Conservation (phyloP, 2,329 filamentous ascomycete species). For the Endocalyx cinctus region DNA sequence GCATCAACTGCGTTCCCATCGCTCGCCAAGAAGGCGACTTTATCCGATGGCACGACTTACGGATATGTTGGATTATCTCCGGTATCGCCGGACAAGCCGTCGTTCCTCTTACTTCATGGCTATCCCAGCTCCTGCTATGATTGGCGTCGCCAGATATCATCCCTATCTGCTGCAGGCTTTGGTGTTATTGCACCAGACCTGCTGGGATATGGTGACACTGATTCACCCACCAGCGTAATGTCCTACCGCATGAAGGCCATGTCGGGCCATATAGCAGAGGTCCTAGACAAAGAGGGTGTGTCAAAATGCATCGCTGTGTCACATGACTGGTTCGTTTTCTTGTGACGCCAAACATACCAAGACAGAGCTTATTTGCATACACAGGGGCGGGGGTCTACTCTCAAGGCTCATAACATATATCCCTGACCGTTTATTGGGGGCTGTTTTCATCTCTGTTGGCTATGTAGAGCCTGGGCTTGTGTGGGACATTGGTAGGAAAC, state of each 20-base stretch:
- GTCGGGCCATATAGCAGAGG: conserved; percentile 27
- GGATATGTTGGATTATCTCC: conserved; percentile 10
- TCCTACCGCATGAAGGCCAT: conserved; percentile 27
- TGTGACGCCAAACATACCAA: not conserved
- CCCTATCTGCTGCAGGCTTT: conserved; percentile 32
- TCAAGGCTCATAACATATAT: conserved; percentile 7
- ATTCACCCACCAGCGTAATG: conserved; percentile 22
- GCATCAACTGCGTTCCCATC: conserved; percentile 6
- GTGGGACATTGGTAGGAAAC: conserved; percentile 8
- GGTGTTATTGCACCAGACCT: conserved; percentile 40
- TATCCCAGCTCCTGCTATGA: conserved; percentile 13
- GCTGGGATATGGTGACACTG: conserved; percentile 32
- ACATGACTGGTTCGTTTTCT: conserved; percentile 24
- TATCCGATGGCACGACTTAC: conserved; percentile 14
- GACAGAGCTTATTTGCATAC: not conserved
- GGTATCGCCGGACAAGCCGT: conserved; percentile 8
- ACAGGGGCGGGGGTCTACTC: conserved; percentile 7
- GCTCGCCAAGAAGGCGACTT: conserved; percentile 7
- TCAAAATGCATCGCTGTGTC: conserved; percentile 19
- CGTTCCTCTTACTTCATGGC: conserved; percentile 16
- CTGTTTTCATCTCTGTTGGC: conserved; percentile 6
- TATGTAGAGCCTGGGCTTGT: conserved; percentile 5
- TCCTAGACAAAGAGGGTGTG: conserved; percentile 24
- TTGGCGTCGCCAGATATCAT: conserved; percentile 23
- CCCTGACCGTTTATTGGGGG: conserved; percentile 4